Evolutionary conservation across 768 basidiomycete genomes (phyloP), one percentile per base, ranked within the genome.

Genomic region (Leccinum boreale): DNA sequence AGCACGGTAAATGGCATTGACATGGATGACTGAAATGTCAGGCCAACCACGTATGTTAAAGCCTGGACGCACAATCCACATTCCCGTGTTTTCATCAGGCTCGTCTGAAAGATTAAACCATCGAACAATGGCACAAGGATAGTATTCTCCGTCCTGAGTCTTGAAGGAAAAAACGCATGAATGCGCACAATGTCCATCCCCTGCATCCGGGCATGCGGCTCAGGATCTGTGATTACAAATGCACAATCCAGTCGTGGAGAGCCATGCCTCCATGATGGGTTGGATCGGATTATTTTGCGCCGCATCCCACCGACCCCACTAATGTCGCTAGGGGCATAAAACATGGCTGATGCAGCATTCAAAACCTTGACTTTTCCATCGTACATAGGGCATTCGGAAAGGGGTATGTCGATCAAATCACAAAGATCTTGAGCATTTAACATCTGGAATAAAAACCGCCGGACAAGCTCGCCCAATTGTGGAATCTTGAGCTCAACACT

Each of bases 61-160:
- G 0, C 46, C 9, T 9, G 65, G 70, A 5, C 36, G 21, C 0
- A 71, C 63, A 3, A 67, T 44, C 73, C 73, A 75, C 65, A 74
- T 66, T 0, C 73, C 63, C 0, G 63, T 73, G 14, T 58, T 58
- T n/a, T 52, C 28, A 50, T 72, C 67, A 0, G 67, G 69, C 0
- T 46, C 31, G 2, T 68, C 58, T 10, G 28, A 48, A 14, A 5
- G 62, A 42, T 5, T 46, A 35, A 69, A 69, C 67, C 70, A 73
- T 1, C 52, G 10, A 0, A 70, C 53, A 2, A 66, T 29, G 0
- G 69, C 66, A 56, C 70, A 49, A n/a, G 28, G 28, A 26, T 47
- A 47, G 19, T 5, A 12, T 23, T 23, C 46, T 12, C 12, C 24
- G 3, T 47, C 12, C 6, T 24, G 15, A 5, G 10, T 33, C 33